Evolutionary conservation across 345 rosid species (phyloP).

Genomic region (Gossypium australe): DNA sequence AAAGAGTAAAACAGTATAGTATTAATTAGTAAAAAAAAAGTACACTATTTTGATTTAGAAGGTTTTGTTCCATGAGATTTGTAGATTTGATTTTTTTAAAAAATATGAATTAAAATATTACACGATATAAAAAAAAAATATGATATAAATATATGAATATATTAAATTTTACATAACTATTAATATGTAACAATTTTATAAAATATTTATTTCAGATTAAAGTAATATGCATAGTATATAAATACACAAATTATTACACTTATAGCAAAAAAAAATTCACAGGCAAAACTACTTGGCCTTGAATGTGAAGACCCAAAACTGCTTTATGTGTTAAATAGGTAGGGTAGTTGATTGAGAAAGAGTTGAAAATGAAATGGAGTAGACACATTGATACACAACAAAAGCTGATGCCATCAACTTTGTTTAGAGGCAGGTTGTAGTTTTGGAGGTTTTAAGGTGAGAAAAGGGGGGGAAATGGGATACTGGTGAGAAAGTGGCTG

Average conservation of each 20-base stretch:
- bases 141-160: too few species aligned
- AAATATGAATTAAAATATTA: too few species aligned
- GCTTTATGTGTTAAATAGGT: background rate
- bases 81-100: too few species aligned
- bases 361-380: background rate
- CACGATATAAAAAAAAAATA: too few species aligned
- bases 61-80: background rate
- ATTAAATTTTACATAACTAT: too few species aligned
- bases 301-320: background rate
- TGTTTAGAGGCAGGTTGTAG: background rate
- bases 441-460: background rate
- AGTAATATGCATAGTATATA: too few species aligned
- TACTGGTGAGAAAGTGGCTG: constrained; percentile 1
- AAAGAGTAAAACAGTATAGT: background rate
- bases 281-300: background rate
- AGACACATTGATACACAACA: background rate
- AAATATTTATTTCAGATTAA: too few species aligned
- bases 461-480: background rate
- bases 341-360: background rate
- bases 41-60: background rate
- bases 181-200: too few species aligned
- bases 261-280: background rate
- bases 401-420: constrained; percentile 5
- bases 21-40: background rate
- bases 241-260: background rate